Percentiles rank a stretch among this genome's conserved stretches.
Conservation (phyloP, 768 basidiomycete genomes). For the Suillus subluteus region DNA sequence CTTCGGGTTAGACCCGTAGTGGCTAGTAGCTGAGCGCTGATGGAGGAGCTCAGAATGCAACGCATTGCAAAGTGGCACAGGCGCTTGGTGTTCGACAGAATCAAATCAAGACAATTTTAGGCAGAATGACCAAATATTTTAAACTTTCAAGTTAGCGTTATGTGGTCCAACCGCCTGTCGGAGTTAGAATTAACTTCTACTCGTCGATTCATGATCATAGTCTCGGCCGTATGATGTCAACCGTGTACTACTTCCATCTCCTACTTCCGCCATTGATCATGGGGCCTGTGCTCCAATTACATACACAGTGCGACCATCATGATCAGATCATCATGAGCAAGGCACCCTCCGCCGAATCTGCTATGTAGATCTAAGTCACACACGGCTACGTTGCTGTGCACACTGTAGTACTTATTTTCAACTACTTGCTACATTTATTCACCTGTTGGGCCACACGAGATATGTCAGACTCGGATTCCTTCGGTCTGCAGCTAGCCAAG, state of each 20-base stretch:
- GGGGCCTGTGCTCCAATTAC: background rate
- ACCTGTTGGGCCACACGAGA: background rate
- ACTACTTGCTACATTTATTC: background rate
- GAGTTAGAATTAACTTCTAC: background rate
- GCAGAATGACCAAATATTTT: background rate
- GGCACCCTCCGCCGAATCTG: background rate
- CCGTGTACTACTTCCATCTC: no score
- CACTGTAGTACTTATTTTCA: background rate
- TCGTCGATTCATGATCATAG: background rate
- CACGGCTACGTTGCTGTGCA: background rate
- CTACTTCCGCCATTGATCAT: background rate
- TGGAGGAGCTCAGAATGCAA: no score
- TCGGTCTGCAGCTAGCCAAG: background rate
- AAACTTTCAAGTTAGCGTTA: no score
- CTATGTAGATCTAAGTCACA: background rate
- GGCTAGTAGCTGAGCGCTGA: background rate
- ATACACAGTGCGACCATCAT: background rate
- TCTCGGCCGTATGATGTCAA: background rate
- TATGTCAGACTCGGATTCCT: background rate
- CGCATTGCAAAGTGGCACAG: background rate
- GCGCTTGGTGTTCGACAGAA: background rate
- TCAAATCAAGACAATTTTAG: background rate
- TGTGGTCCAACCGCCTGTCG: background rate
- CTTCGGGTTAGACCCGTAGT: background rate
- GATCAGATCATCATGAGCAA: background rate